These are phyloP conservation scores for Scheffersomyces amazonensis DNA, from an alignment of 805 yeast species.

Conservation along the genomic window DNA sequence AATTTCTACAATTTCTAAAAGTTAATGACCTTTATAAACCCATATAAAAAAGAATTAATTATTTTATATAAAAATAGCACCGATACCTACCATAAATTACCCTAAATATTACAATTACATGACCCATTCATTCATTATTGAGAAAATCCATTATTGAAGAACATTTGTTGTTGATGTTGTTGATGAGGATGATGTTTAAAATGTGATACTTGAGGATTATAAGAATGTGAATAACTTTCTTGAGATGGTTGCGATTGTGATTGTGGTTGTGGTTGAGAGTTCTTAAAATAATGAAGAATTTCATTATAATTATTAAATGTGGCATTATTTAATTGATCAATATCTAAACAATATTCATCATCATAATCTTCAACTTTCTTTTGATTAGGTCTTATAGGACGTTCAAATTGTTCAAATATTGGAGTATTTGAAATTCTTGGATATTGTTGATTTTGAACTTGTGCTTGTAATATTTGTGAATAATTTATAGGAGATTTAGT, in stretches of 20 bases:
- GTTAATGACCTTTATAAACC: too few species aligned
- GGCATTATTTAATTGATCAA: conserved; percentile 33
- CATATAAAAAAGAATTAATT: too few species aligned
- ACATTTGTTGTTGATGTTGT: conserved; percentile 2
- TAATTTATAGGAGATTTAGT: conserved; percentile 1
- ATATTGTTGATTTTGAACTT: conserved; percentile 1
- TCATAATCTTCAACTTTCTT: conserved; percentile 31
- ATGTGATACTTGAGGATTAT: background rate
- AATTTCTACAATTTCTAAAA: too few species aligned
- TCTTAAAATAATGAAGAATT: conserved; percentile 2
- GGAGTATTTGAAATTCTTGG: conserved; percentile 2
- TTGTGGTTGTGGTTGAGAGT: conserved; percentile 5
- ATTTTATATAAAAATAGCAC: too few species aligned
- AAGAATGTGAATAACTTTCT: background rate
- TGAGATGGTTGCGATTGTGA: conserved; percentile 2
- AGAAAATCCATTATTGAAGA: too few species aligned
- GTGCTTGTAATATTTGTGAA: conserved; percentile 4
- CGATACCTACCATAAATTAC: too few species aligned
- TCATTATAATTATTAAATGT: conserved; percentile 5
- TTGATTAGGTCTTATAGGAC: conserved; percentile 3
- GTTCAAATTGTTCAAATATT: conserved; percentile 8
- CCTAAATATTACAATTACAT: too few species aligned
- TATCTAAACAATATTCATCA: conserved; percentile 42
- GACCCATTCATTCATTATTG: too few species aligned
- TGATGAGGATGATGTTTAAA: conserved; percentile 1